Base-by-base conservation (phyloP, 805 yeast species). In the Torulaspora maleeae region DNA sequence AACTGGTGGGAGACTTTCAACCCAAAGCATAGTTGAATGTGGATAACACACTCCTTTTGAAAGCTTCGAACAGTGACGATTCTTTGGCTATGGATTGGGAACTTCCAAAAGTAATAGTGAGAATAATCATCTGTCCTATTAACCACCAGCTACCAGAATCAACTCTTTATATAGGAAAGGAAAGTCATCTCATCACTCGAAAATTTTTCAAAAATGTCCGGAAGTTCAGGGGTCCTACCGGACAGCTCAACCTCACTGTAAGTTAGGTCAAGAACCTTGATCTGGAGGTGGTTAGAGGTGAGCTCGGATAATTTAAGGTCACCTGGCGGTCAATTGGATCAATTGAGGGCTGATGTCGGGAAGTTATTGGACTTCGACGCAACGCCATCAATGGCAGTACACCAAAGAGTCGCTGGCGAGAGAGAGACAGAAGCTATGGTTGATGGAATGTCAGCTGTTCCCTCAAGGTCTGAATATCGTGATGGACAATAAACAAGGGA, bases 361-460 rank as follows among this genome's bases (percentile, higher is more conserved):
- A 0, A 85, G 85, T 60, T 90, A 82, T 63, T 87, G 96, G 96
- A 73, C 74, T 13, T 86, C 95, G 2, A 79, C 95, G 1, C 97
- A 90, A 59, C 66, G 95, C 36, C 70, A 67, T 32, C 74, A 78
- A 55, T 91, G 97, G 97, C 91, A 86, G 56, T 79, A 82, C 58
- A 77, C 87, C 1, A 71, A 86, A 37, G 82, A 79, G 27, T 68
- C 78, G 16, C 72, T 91, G 24, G 59, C 54, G 27, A 67, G 61
- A 48, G 71, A 67, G 45, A 77, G 75, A 50, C 75, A 54, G 40
- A 58, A 66, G 36, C 59, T 77, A 15, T 67, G 70, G 61, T 56
- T 65, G 39, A 53, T 69, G 47, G 74, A 70, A 41, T 58, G 64
- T 36, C 67, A 64, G 35, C 41, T 61, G 37, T 64, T 61, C 38